Conservation (phyloP, 495 filamentous ascomycete species). For the Lasiosphaeria ovina region DNA sequence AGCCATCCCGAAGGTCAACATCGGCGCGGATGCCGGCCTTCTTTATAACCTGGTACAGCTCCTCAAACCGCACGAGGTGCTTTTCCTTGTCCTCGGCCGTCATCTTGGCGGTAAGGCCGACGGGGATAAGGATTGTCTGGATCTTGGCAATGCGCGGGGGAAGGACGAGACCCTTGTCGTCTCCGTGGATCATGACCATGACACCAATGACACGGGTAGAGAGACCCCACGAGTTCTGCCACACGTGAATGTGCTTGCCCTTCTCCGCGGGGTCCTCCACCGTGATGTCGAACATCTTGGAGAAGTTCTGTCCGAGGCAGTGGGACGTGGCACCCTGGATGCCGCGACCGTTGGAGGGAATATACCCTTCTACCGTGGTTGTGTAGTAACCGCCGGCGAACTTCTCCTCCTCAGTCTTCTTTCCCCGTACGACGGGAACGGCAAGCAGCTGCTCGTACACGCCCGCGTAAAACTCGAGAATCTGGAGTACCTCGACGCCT, state of each 20-base stretch:
- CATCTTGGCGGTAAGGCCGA: conserved; percentile 85
- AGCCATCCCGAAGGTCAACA: conserved; percentile 76
- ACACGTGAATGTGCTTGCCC: conserved; percentile 67
- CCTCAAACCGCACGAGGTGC: conserved; percentile 68
- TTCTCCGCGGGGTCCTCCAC: conserved; percentile 76
- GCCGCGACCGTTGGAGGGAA: conserved; percentile 88
- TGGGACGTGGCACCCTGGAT: conserved; percentile 96
- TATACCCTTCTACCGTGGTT: conserved; percentile 92
- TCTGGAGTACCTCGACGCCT: conserved; percentile 80
- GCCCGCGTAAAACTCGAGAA: conserved; percentile 87
- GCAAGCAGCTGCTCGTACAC: conserved; percentile 92
- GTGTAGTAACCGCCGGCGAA: conserved; percentile 96
- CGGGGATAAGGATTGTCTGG: conserved; percentile 87
- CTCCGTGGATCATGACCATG: conserved; percentile 96
- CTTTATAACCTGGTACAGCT: conserved; percentile 61
- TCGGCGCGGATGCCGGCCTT: conserved; percentile 67
- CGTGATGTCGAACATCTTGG: conserved; percentile 96
- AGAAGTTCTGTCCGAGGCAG: conserved; percentile 94
- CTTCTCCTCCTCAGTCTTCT: conserved; percentile 91
- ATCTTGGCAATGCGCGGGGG: conserved; percentile 82
- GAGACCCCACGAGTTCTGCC: conserved; percentile 98
- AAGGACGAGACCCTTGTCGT: conserved; percentile 89
- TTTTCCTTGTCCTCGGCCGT: conserved; percentile 70
- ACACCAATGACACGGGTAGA: conserved; percentile 77
- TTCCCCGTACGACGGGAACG: conserved; percentile 86